phyloP scores from a whole-genome alignment of 2,329 filamentous ascomycete genomes.

The Grosmannia serpens region DNA sequence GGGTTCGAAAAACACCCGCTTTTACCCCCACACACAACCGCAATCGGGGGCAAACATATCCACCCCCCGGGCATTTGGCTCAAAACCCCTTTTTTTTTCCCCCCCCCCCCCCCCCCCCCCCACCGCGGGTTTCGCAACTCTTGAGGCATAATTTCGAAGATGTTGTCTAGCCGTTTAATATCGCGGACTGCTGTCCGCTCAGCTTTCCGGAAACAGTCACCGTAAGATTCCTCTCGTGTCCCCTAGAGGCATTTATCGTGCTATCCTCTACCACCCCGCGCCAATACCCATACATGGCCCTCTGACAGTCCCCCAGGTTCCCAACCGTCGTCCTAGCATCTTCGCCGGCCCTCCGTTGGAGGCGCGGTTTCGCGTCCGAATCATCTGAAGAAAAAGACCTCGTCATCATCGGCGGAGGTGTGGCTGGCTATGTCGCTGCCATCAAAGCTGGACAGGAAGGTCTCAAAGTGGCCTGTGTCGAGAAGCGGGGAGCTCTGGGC shows the following conservation, averaged over 20 bases:
- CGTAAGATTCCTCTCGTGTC: conserved; percentile 2
- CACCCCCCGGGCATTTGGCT: background rate
- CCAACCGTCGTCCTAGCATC: conserved; percentile 35
- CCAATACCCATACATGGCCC: background rate
- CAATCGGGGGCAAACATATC: background rate
- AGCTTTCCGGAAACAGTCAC: conserved; percentile 31
- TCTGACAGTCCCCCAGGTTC: conserved; percentile 26
- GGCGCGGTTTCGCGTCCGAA: conserved; percentile 46
- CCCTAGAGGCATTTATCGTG: background rate
- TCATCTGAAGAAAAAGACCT: conserved; percentile 82
- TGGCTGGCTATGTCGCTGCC: conserved; percentile 95
- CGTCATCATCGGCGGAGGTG: conserved; percentile 94
- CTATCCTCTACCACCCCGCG: background rate
- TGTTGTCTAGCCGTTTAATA: conserved; percentile 52
- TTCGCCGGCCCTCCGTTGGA: conserved; percentile 35
- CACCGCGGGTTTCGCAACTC: background rate
- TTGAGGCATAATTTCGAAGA: conserved; percentile 21
- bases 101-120: background rate
- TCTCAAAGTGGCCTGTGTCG: conserved; percentile 93
- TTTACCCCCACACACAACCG: background rate
- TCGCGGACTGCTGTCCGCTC: conserved; percentile 45
- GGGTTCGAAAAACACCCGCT: background rate
- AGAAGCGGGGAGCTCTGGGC: conserved; percentile 90
- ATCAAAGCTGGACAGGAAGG: conserved; percentile 98
- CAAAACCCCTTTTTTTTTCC: background rate